Evolutionary conservation across 192 early-diverging fungal genomes (phyloP).

Genomic region (Entomortierella beljakovae): DNA sequence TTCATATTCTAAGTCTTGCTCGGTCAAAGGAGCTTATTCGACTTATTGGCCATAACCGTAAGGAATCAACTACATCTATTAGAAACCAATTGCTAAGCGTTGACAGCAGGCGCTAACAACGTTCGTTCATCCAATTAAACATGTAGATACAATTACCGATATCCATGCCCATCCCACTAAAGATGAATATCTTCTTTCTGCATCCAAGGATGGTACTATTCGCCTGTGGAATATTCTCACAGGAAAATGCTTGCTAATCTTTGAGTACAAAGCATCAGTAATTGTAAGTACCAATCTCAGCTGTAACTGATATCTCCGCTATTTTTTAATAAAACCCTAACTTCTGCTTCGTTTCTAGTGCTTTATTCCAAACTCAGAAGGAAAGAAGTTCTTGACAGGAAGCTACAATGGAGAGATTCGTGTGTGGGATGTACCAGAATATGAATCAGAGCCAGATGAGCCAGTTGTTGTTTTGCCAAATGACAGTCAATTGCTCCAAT

Average conservation of each 20-base stretch:
- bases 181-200: slow-evolving; percentile 73
- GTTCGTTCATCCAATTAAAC: too few species aligned
- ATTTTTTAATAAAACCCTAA: neutral
- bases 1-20: slow-evolving; percentile 82
- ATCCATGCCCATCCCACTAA: slow-evolving; percentile 79
- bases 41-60: slow-evolving; percentile 73
- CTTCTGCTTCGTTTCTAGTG: slow-evolving; percentile 15
- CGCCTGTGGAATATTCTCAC: slow-evolving; percentile 83
- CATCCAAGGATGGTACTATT: slow-evolving; percentile 77
- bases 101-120: too few species aligned
- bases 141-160: slow-evolving; percentile 71
- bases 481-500: slow-evolving; percentile 46
- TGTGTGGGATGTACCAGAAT: slow-evolving; percentile 44
- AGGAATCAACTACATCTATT: neutral
- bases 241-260: slow-evolving; percentile 70
- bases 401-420: slow-evolving; percentile 56
- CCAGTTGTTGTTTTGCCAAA: slow-evolving; percentile 26
- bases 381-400: slow-evolving; percentile 64
- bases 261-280: slow-evolving; percentile 68
- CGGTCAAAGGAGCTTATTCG: slow-evolving; percentile 73
- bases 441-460: slow-evolving; percentile 21
- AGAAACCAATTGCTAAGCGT: too few species aligned
- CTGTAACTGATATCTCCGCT: neutral
- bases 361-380: slow-evolving; percentile 72
- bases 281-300: slow-evolving; percentile 55